A percentile compares a stretch with the other conserved stretches of the same genome.
Evolutionary conservation across 176 grass and related monocot species (phyloP).

Genomic region (Alopecurus myosuroides): DNA sequence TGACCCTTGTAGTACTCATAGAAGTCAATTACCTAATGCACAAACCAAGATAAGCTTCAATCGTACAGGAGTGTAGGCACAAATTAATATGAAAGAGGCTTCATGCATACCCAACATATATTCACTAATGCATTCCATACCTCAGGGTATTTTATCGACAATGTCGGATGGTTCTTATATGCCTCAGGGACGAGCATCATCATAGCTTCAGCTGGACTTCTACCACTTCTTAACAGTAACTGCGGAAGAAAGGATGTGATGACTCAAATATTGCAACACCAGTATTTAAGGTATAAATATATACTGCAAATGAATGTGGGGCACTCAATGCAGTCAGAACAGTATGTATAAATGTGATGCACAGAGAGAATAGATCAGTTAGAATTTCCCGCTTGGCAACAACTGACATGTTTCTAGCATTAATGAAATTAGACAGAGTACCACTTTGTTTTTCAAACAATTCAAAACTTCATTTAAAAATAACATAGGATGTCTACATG

Average conservation of each 20-base stretch:
- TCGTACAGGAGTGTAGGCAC: slow-evolving; percentile 6
- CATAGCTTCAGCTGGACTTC: slow-evolving; percentile 88
- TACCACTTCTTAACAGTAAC: slow-evolving; percentile 91
- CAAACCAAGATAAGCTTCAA: slow-evolving; percentile 32
- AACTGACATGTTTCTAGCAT: slow-evolving; percentile 6
- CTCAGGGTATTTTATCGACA: slow-evolving; percentile 98
- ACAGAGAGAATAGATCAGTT: not conserved
- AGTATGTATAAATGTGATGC: not conserved
- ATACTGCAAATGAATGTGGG: not conserved
- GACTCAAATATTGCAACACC: slow-evolving; percentile 10
- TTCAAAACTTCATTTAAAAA: not conserved
- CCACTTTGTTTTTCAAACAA: not conserved
- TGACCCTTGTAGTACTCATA: slow-evolving; percentile 99
- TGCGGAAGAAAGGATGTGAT: slow-evolving; percentile 41
- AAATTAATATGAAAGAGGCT: slow-evolving; percentile 18
- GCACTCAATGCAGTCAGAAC: not conserved
- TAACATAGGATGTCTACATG: not conserved
- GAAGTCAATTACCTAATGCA: slow-evolving; percentile 86
- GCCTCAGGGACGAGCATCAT: slow-evolving; percentile 99
- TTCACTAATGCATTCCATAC: slow-evolving; percentile 35
- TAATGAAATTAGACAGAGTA: not conserved
- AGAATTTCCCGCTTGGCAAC: not conserved
- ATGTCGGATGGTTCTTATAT: slow-evolving; percentile 98
- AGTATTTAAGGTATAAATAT: slow-evolving; percentile 15
- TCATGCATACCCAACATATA: slow-evolving; percentile 1